These are phyloP conservation scores for Austropuccinia psidii DNA, from an alignment of 1,284 basidiomycete genomes.

Conservation along the genomic window DNA sequence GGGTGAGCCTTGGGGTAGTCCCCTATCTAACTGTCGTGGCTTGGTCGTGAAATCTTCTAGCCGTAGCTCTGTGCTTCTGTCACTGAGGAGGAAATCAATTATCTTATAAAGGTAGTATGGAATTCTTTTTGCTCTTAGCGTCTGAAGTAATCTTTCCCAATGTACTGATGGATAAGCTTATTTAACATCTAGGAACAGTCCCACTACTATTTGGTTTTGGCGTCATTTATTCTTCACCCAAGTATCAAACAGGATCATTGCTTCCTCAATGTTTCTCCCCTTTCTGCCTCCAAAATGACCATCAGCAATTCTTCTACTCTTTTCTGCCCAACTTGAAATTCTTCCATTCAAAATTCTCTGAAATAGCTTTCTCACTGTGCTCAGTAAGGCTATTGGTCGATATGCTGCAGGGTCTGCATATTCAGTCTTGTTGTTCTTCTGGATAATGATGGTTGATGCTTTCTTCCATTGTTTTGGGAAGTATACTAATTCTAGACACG, in stretches of 20 bases:
- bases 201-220: background rate
- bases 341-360: slow-evolving; percentile 3
- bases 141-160: background rate
- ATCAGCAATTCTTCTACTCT: background rate
- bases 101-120: background rate
- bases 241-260: background rate
- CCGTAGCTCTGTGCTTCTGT: background rate
- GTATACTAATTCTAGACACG: background rate
- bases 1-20: slow-evolving; percentile 14
- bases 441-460: slow-evolving; percentile 7
- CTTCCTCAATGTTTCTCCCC: background rate
- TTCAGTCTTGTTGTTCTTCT: background rate
- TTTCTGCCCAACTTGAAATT: background rate
- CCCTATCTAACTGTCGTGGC: background rate
- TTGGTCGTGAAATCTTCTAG: background rate
- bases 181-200: slow-evolving; percentile 5
- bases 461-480: background rate
- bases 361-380: slow-evolving; percentile 4
- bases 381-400: background rate
- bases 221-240: slow-evolving; percentile 3
- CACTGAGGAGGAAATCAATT: background rate
- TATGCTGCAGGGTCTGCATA: background rate
- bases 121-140: background rate
- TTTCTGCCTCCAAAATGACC: background rate
- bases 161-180: slow-evolving; percentile 8